These are phyloP conservation scores for Colletotrichum sp. DNA, from an alignment of 2,329 filamentous ascomycete species.

Conservation along the genomic window DNA sequence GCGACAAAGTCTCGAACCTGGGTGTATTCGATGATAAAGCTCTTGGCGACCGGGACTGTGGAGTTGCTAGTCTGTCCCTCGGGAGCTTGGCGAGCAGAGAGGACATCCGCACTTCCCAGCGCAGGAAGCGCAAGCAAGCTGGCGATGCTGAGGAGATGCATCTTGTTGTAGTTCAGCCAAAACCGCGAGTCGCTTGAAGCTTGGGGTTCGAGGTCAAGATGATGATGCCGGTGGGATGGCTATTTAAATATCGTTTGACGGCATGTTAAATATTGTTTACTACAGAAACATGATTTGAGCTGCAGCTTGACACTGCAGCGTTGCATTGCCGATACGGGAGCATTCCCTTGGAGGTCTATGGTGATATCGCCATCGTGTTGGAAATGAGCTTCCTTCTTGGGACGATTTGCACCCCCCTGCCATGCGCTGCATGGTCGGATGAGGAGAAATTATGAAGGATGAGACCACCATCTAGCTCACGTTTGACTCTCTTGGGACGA, in stretches of 20 bases:
- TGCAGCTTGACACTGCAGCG: neutral
- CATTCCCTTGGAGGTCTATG: neutral
- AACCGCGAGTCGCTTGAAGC: neutral
- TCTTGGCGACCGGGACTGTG: slow-evolving; percentile 13
- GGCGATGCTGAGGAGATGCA: slow-evolving; percentile 4
- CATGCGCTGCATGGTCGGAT: neutral
- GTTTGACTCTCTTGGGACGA: neutral
- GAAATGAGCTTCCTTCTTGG: slow-evolving; percentile 17
- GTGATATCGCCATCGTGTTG: slow-evolving; percentile 10
- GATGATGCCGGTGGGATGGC: neutral
- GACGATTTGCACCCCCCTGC: neutral
- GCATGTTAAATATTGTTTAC: rapidly evolving
- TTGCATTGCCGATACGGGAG: slow-evolving; percentile 12
- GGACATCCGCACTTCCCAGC: neutral
- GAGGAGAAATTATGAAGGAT: neutral
- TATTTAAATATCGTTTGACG: neutral
- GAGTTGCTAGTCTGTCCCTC: slow-evolving; percentile 3
- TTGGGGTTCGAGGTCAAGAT: too few relatives aligned
- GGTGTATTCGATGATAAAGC: slow-evolving; percentile 21
- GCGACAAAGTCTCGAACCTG: neutral
- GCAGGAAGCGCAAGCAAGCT: slow-evolving; percentile 1
- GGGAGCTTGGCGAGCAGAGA: neutral
- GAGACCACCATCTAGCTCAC: neutral
- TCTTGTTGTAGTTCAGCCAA: neutral
- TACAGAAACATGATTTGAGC: neutral